Conservation (phyloP, 2,329 filamentous ascomycete species). For the Aspergillus fumigatus region DNA sequence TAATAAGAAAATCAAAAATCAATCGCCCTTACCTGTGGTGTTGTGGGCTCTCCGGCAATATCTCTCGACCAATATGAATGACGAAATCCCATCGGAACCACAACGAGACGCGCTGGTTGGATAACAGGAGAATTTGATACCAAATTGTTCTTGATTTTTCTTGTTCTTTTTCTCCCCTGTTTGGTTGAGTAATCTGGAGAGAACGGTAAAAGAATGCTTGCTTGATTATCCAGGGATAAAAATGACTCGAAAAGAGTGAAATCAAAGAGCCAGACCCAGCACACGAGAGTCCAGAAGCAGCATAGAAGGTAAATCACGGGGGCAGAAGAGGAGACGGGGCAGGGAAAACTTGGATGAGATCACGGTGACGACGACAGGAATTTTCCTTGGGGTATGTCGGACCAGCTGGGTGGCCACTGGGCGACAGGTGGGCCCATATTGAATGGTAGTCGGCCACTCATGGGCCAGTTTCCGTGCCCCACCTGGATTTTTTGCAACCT, state of each 20-base stretch:
- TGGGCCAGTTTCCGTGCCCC: constrained; percentile 5
- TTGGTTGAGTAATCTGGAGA: background rate
- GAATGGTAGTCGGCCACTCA: constrained; percentile 13
- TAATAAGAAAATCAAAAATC: constrained; percentile 7
- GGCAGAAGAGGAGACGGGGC: constrained; percentile 1
- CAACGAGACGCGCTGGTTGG: constrained; percentile 6
- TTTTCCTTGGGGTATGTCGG: constrained; percentile 18
- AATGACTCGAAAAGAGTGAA: background rate
- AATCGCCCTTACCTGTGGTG: constrained; percentile 16
- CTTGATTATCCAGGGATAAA: background rate
- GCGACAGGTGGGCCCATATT: constrained; percentile 10
- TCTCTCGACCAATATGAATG: constrained; percentile 18
- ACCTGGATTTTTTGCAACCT: background rate
- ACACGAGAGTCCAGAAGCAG: background rate
- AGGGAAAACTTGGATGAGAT: constrained; percentile 27
- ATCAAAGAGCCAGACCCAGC: background rate
- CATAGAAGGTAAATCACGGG: background rate
- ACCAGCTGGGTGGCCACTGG: constrained; percentile 21
- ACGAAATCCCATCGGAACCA: constrained; percentile 6
- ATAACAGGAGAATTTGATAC: constrained; percentile 8
- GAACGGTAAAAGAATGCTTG: background rate
- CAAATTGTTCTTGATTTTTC: background rate
- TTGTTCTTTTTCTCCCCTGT: background rate
- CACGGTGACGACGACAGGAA: constrained; percentile 38
- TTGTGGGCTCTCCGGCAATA: constrained; percentile 17